A percentile compares a stretch with the other conserved stretches of the same genome.
phyloP scores from a whole-genome alignment of 2,329 filamentous ascomycete genomes.

The Venturia carpophila region DNA sequence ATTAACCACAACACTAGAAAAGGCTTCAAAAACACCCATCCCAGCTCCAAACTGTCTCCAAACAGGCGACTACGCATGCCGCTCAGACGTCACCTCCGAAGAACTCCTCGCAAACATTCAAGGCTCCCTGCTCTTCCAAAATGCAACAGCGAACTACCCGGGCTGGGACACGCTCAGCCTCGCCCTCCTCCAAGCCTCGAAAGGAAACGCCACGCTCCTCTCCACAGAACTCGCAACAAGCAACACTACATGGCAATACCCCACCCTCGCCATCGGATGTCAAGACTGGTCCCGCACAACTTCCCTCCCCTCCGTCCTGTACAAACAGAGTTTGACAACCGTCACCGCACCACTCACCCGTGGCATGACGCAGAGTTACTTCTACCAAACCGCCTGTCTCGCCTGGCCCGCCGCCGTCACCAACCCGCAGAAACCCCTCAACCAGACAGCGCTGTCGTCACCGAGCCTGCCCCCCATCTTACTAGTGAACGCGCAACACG shows the following conservation, averaged over 20 bases:
- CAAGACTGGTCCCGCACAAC: constrained; percentile 31
- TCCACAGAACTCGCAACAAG: constrained; percentile 26
- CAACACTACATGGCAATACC: constrained; percentile 24
- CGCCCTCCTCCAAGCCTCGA: constrained; percentile 26
- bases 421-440: constrained; percentile 31
- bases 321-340: constrained; percentile 27
- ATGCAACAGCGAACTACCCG: neutral
- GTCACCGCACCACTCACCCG: constrained; percentile 31
- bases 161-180: constrained; percentile 23
- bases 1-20: constrained; percentile 26
- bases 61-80: constrained; percentile 20
- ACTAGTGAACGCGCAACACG: constrained; percentile 33
- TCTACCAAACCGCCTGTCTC: constrained; percentile 32
- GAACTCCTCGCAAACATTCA: constrained; percentile 31
- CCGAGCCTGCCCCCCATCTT: constrained; percentile 29
- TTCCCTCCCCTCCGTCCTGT: constrained; percentile 21
- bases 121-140: constrained; percentile 25
- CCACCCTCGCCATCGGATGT: constrained; percentile 32
- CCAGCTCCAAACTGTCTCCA: constrained; percentile 30
- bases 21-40: constrained; percentile 30
- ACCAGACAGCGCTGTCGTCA: constrained; percentile 21
- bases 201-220: constrained; percentile 33
- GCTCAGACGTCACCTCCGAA: constrained; percentile 27
- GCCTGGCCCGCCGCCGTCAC: constrained; percentile 33
- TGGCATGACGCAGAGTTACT: constrained; percentile 32